Evolutionary conservation across 345 rosid species (phyloP), one percentile per base, ranked within the genome.

Genomic region (Ceriops tagal): DNA sequence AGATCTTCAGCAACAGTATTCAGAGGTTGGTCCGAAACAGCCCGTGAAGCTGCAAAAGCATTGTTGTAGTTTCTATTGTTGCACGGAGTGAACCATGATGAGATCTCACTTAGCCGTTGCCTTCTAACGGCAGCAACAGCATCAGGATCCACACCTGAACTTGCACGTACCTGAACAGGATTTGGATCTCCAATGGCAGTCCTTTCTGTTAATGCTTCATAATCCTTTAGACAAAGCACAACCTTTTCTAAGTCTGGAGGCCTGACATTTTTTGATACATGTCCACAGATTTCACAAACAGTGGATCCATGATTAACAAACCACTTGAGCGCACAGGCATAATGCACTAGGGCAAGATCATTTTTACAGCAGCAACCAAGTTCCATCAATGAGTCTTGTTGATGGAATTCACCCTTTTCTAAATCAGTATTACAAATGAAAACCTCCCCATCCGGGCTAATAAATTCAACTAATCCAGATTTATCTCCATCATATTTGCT

Each of bases 251-350:
- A 84, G 74, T 93, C 97, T 6, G 76, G 55, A 56, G 70, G 68
- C 70, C 77, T 87, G 71, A 93, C 76, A 68, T 83, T 89, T 67
- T 84, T 88, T 0, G 97, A 91, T 65, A 80, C 58, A 70, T 69
- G 61, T 8, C 98, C 97, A 69, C 98, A 93, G 61, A 93, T 91
- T 74, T 93, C 98, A 20, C 98, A 93, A 10, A 89, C 76, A 0
- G 97, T 93, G 24, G 98, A 93, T 71, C 98, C 97, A 69, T 88
- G 97, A 80, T 84, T 93, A 62, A 93, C 86, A 79, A 93, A 93
- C 98, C 98, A 93, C 76, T 93, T 93, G 43, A 93, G 91, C 8
- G 97, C 98, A 64, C 97, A 93, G 4, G 97, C 89, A 71, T 91
- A 93, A 73, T 91, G 98, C 27, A 93, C 98, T 20, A 89, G 75